Evolutionary conservation across 495 filamentous ascomycete species (phyloP).

Genomic region (Tetracladium setigerum): DNA sequence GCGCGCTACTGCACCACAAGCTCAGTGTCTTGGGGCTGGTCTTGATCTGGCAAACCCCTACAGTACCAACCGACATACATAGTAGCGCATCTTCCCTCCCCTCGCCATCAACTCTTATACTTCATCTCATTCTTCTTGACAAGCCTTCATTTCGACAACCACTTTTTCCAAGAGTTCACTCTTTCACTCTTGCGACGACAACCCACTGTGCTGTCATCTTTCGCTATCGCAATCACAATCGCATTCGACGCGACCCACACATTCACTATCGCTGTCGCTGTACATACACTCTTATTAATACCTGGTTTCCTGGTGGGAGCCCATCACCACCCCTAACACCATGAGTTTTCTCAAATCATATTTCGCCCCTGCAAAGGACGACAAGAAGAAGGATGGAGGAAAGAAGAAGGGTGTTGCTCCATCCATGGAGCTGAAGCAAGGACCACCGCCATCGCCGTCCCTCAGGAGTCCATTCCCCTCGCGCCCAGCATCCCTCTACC

Average conservation of each 20-base stretch:
- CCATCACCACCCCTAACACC: neutral
- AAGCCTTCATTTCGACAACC: too few relatives aligned
- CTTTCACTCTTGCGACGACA: neutral
- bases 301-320: neutral
- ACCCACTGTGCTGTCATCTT: constrained; percentile 1
- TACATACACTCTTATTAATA: neutral
- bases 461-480: neutral
- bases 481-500: constrained; percentile 31
- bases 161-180: neutral
- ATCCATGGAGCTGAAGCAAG: constrained; percentile 10
- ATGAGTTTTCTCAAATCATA: constrained; percentile 27
- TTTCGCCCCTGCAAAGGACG: constrained; percentile 19
- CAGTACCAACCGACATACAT: too few relatives aligned
- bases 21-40: neutral
- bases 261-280: too few relatives aligned
- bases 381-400: neutral
- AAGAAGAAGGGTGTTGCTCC: constrained; percentile 20
- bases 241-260: neutral
- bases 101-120: too few relatives aligned
- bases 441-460: neutral
- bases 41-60: neutral
- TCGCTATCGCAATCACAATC: neutral
- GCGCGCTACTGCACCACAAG: neutral
- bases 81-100: too few relatives aligned
- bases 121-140: too few relatives aligned